Evolutionary conservation across 2,329 filamentous ascomycete species (phyloP).

Genomic region (Raffaelea ambrosiae): DNA sequence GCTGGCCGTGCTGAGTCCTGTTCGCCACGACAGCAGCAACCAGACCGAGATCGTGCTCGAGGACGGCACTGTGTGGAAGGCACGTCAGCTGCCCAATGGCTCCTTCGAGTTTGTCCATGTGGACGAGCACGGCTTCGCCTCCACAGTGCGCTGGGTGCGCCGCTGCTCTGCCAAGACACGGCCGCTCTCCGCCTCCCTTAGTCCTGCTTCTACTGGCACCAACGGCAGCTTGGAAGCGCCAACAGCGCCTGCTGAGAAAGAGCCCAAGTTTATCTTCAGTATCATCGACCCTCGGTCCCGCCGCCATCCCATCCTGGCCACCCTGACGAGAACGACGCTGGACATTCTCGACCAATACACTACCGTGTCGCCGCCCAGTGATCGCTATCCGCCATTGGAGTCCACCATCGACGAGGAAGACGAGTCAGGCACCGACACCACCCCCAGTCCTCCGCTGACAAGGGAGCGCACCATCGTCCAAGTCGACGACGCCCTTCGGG

Average conservation of each 20-base stretch:
- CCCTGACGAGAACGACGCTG: slow-evolving; percentile 53
- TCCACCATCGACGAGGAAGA: slow-evolving; percentile 12
- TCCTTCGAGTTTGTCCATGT: slow-evolving; percentile 59
- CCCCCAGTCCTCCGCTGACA: slow-evolving; percentile 5
- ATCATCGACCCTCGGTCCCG: slow-evolving; percentile 61
- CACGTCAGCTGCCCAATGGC: slow-evolving; percentile 41
- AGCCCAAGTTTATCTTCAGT: slow-evolving; percentile 65
- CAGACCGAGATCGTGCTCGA: slow-evolving; percentile 58
- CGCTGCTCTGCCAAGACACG: slow-evolving; percentile 22
- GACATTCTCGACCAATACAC: slow-evolving; percentile 63
- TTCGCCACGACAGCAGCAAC: slow-evolving; percentile 44
- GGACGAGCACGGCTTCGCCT: slow-evolving; percentile 47
- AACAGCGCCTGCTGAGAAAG: slow-evolving; percentile 22
- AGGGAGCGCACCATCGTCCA: slow-evolving; percentile 23
- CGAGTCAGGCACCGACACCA: slow-evolving; percentile 2
- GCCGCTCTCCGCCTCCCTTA: too few relatives aligned
- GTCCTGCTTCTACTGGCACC: neutral
- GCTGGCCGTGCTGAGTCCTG: slow-evolving; percentile 60
- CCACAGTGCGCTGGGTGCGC: slow-evolving; percentile 63
- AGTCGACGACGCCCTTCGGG: slow-evolving; percentile 35
- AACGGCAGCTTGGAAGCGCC: neutral
- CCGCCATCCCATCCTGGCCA: slow-evolving; percentile 67
- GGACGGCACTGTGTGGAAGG: slow-evolving; percentile 52
- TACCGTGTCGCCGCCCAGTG: slow-evolving; percentile 38
- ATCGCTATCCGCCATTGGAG: slow-evolving; percentile 36